Percentiles rank a stretch among this genome's conserved stretches.
phyloP scores from a whole-genome alignment of 2,329 filamentous ascomycete genomes.

The Trichoderma guizhouense region DNA sequence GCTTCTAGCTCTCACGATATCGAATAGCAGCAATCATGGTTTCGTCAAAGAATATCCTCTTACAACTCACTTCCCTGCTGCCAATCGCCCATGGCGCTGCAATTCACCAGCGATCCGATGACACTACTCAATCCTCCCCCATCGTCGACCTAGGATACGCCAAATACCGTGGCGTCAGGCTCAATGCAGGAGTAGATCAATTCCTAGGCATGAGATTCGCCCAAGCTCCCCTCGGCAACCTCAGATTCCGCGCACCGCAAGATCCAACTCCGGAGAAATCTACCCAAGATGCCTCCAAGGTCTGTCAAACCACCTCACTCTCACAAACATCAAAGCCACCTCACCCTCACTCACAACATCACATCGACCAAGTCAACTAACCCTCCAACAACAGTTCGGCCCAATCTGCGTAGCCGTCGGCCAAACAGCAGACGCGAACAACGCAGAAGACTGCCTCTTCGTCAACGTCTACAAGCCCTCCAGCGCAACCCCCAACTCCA shows the following conservation, averaged over 20 bases:
- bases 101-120: not conserved
- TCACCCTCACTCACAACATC: too few relatives aligned
- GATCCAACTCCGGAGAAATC: conserved; percentile 36
- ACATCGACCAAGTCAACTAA: not conserved
- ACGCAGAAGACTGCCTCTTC: conserved; percentile 45
- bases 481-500: conserved; percentile 25
- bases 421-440: conserved; percentile 25
- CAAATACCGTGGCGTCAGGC: conserved; percentile 39
- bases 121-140: not conserved
- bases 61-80: not conserved
- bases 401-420: conserved; percentile 41
- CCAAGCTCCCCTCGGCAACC: conserved; percentile 45
- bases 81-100: not conserved
- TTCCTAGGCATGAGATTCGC: conserved; percentile 52
- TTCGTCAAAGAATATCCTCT: not conserved
- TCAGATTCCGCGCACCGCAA: conserved; percentile 50
- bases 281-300: conserved; percentile 36
- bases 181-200: conserved; percentile 40
- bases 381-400: conserved; percentile 35
- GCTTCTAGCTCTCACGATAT: not conserved
- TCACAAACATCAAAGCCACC: not conserved
- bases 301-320: conserved; percentile 21
- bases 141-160: conserved; percentile 43
- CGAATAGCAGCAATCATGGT: not conserved
- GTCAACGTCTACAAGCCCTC: conserved; percentile 48